A percentile compares a stretch with the other conserved stretches of the same genome.
Conservation (phyloP, 257 asterid genomes). For the Solanum arcanum region DNA sequence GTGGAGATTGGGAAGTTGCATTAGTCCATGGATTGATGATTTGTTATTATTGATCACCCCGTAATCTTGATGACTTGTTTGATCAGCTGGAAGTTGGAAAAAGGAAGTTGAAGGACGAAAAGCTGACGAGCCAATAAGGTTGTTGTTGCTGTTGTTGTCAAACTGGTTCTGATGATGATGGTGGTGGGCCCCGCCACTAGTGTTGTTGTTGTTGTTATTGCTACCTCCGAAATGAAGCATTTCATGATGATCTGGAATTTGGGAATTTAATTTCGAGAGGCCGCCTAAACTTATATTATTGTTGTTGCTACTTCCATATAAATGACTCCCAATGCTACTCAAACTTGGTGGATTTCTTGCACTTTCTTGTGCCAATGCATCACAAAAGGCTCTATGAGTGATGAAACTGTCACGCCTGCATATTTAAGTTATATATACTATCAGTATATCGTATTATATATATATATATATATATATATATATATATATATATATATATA, state of each 20-base stretch:
- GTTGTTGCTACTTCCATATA: constrained; percentile 6
- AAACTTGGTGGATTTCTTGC: constrained; percentile 53
- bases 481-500: too few relatives aligned
- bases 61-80: constrained; percentile 16
- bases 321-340: constrained; percentile 47
- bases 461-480: background rate
- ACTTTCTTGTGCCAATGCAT: constrained; percentile 83
- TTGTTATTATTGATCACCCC: constrained; percentile 6
- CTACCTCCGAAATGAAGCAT: background rate
- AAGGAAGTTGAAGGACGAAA: constrained; percentile 11
- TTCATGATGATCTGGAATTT: background rate
- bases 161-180: background rate
- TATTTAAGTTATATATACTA: background rate
- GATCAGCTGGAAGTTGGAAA: constrained; percentile 1
- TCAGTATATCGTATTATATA: background rate
- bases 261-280: constrained; percentile 28
- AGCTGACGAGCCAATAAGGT: background rate
- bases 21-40: constrained; percentile 37
- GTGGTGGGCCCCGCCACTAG: background rate
- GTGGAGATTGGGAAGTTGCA: constrained; percentile 62
- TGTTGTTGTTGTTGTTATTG: background rate
- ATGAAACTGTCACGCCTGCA: background rate
- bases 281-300: constrained; percentile 32
- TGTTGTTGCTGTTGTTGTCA: background rate
- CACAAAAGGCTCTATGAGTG: constrained; percentile 48